phyloP scores from a whole-genome alignment of 176 grass and related monocot genomes.

The Carex myosuroides region DNA sequence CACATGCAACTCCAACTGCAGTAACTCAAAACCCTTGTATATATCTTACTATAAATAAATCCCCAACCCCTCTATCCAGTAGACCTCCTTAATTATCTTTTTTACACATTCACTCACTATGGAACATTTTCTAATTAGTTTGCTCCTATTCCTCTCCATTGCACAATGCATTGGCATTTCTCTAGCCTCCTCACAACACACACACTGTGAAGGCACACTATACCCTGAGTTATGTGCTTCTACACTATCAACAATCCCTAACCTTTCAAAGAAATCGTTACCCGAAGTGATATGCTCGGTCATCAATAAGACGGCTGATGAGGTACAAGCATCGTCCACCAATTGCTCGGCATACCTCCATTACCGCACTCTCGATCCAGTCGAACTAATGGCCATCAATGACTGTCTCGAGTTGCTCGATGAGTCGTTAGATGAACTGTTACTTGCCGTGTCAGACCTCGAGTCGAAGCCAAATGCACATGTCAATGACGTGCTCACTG shows the following conservation, averaged over 20 bases:
- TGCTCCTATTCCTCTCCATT: not conserved
- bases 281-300: constrained; percentile 39
- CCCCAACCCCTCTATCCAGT: not conserved
- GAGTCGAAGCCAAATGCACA: not conserved
- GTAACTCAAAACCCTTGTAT: not conserved
- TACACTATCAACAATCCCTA: constrained; percentile 51
- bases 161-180: constrained; percentile 6
- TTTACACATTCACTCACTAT: not conserved
- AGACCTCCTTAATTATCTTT: not conserved
- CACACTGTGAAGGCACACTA: constrained; percentile 69
- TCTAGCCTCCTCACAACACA: not conserved
- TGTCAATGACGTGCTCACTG: constrained; percentile 43
- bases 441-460: constrained; percentile 29
- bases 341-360: constrained; percentile 55
- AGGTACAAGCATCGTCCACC: constrained; percentile 21
- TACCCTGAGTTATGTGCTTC: constrained; percentile 59
- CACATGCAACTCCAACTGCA: not conserved
- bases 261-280: constrained; percentile 47
- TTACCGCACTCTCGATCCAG: constrained; percentile 1
- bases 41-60: not conserved
- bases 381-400: constrained; percentile 37
- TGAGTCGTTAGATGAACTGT: constrained; percentile 58
- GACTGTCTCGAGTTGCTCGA: constrained; percentile 72
- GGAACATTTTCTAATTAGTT: not conserved
- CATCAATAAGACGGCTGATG: constrained; percentile 39